Conservation (phyloP, 805 yeast genomes). For the Yamadazyma tumulicola region DNA sequence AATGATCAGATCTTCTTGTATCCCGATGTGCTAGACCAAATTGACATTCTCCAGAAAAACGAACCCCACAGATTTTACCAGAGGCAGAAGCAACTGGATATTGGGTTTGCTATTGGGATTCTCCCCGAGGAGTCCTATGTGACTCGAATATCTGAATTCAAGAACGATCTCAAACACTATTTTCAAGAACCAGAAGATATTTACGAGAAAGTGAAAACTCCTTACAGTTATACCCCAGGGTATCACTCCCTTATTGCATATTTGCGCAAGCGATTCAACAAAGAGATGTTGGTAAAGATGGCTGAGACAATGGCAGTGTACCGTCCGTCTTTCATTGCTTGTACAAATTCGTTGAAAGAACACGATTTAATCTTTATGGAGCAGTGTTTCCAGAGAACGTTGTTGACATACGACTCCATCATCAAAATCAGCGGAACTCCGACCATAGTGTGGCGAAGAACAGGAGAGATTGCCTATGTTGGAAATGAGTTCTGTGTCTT, state of each 20-base stretch:
- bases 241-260: conserved; percentile 79
- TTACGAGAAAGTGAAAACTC: conserved; percentile 67
- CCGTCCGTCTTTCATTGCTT: conserved; percentile 89
- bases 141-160: conserved; percentile 15
- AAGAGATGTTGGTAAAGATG: conserved; percentile 69
- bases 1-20: conserved; percentile 41
- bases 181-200: conserved; percentile 71
- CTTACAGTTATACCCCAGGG: conserved; percentile 89
- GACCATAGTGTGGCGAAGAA: conserved; percentile 91
- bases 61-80: conserved; percentile 42
- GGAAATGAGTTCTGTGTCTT: conserved; percentile 90
- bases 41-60: conserved; percentile 32
- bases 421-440: conserved; percentile 88
- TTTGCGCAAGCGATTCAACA: conserved; percentile 65
- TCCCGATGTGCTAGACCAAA: conserved; percentile 56
- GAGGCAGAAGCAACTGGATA: conserved; percentile 35
- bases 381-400: conserved; percentile 90
- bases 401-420: conserved; percentile 83
- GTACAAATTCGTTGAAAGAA: conserved; percentile 82
- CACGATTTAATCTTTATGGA: conserved; percentile 94
- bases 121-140: conserved; percentile 31
- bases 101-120: conserved; percentile 49
- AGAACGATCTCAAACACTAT: conserved; percentile 14
- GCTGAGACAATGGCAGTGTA: conserved; percentile 87
- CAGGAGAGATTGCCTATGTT: conserved; percentile 92